These are phyloP conservation scores for Penicillium lividum DNA, from an alignment of 495 filamentous ascomycete genomes.

Conservation along the genomic window DNA sequence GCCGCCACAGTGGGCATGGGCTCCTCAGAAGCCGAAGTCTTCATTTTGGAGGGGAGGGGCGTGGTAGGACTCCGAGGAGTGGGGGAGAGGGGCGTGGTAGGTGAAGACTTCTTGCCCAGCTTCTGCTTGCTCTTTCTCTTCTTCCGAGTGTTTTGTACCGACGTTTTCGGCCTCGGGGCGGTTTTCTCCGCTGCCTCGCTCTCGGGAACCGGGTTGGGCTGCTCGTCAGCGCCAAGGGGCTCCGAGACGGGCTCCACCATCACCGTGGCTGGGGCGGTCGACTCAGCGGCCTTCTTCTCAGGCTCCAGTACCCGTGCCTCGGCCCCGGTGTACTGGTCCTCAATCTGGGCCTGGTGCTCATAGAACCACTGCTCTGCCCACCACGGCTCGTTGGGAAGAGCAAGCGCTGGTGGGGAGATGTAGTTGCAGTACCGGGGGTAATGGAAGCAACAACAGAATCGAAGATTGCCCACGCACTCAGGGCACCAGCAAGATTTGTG, in stretches of 20 bases:
- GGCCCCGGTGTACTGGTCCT: not conserved
- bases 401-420: not conserved
- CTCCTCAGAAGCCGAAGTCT: not conserved
- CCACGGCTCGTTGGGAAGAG: not conserved
- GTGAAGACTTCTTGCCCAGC: not conserved
- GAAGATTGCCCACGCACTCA: not conserved
- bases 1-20: not conserved
- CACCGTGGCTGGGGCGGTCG: not conserved
- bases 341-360: not conserved
- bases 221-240: not conserved
- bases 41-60: not conserved
- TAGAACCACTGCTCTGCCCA: not conserved
- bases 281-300: not conserved
- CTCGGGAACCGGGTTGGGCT: not conserved
- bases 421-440: not conserved
- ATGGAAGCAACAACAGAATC: not conserved
- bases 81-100: not conserved
- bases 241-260: not conserved
- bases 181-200: not conserved
- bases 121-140: slow-evolving; percentile 3
- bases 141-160: not conserved
- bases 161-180: not conserved
- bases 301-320: not conserved
- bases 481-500: not conserved
- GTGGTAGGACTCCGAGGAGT: not conserved